Base-by-base conservation (phyloP, 2,329 filamentous ascomycete genomes). In the Zalaria obscura region DNA sequence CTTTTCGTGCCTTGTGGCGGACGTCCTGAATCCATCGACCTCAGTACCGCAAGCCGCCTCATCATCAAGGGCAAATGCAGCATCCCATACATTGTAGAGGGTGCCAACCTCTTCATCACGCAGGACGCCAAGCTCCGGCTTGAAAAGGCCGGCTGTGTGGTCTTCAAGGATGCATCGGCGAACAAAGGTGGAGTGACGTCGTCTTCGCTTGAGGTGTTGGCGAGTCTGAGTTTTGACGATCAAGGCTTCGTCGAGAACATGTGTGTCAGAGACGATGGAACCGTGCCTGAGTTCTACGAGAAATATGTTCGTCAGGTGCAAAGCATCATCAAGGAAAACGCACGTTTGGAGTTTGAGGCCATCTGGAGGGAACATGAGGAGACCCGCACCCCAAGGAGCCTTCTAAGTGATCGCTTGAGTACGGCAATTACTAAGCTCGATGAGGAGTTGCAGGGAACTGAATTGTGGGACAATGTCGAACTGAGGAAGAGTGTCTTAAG, bases 151-250 rank as follows among this genome's bases (percentile, higher is more conserved):
- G 91, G 91, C 45, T 93, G 86, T 57, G 78, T 96, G 53, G 66
- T 98, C 34, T 95, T 87, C 79, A 98, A 98, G 69, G 91, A 98
- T 62, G 91, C 91, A 4, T 94, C 86, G 32, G 88, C 89, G 43
- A 98, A 98, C 75, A 98, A 98, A 72, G 91, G 91, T 50, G 91
- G 91, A 60, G 91, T 98, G 36, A 98, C 91, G 1, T 95, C 87
- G 1, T 96, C 91, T 0, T 96, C 91, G 1, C 78, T 96, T 28
- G 91, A 98, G 57, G 91, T 98, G 4, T 76, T 98, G 25, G 91
- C 91, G 5, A 91, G 87, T 9, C 73, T 98, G 43, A 91, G 87
- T 34, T 96, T 98, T 57, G 85, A 98, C 54, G 91, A 98, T 50
- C 69, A 76, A 43, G 77, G 80, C 49, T 98, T 98, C 66, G 74